Conservation (phyloP, 1,284 basidiomycete genomes). For the Ceratobasidium sp. region DNA sequence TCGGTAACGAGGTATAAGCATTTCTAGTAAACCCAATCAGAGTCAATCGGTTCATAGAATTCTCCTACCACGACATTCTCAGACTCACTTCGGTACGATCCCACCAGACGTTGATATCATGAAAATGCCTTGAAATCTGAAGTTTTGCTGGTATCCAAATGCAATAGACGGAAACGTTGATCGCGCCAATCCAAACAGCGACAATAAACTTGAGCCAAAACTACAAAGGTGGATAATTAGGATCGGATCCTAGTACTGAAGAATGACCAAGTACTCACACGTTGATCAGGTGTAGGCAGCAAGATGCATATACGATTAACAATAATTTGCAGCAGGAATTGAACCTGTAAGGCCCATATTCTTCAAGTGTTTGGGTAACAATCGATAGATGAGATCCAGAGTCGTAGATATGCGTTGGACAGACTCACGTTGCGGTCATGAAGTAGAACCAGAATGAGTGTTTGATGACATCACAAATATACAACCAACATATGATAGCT, state of each 20-base stretch:
- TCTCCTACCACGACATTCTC: not conserved
- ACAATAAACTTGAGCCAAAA: slow-evolving; percentile 42
- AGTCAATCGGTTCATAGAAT: no score
- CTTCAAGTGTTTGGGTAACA: not conserved
- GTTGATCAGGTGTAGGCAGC: not conserved
- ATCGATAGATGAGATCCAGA: no score
- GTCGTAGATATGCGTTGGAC: not conserved
- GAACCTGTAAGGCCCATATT: slow-evolving; percentile 39
- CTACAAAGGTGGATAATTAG: not conserved
- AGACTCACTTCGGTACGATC: slow-evolving; percentile 39
- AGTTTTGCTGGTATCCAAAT: slow-evolving; percentile 44
- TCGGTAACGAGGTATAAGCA: slow-evolving; percentile 44
- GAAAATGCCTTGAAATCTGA: slow-evolving; percentile 39
- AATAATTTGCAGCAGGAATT: slow-evolving; percentile 44
- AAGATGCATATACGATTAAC: slow-evolving; percentile 42
- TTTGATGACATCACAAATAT: slow-evolving; percentile 36
- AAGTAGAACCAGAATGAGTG: slow-evolving; percentile 42
- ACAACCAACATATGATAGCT: slow-evolving; percentile 42
- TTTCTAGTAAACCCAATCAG: no score
- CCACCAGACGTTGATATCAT: slow-evolving; percentile 41
- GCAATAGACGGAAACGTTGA: slow-evolving; percentile 43
- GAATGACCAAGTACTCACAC: no score
- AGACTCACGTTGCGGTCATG: slow-evolving; percentile 38
- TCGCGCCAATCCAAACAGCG: slow-evolving; percentile 38
- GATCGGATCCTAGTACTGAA: no score